Conservation (phyloP, 139 green algal genomes). For the Tetratostichococcus sp. region DNA sequence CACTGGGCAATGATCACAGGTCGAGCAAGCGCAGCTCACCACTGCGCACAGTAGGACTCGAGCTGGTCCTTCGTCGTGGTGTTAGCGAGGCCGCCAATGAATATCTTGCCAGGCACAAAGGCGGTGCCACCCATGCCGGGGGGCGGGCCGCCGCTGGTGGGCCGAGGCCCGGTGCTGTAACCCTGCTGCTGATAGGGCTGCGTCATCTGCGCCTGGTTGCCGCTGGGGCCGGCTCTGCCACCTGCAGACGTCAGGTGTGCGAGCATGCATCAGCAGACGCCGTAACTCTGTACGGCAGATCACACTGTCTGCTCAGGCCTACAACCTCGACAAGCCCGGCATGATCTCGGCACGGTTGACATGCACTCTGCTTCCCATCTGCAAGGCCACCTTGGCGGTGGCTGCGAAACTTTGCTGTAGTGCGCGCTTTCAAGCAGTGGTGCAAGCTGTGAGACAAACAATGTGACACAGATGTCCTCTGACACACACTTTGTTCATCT, state of each 20-base stretch:
- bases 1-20: too few relatives aligned
- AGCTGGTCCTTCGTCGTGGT: slow-evolving; percentile 47
- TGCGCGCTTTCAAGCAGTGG: too few relatives aligned
- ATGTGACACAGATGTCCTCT: too few relatives aligned
- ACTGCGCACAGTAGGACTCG: slow-evolving; percentile 50
- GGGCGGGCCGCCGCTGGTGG: neutral
- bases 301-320: too few relatives aligned
- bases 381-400: too few relatives aligned
- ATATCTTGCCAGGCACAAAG: slow-evolving; percentile 58
- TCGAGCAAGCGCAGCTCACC: slow-evolving; percentile 24
- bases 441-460: too few relatives aligned
- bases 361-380: too few relatives aligned
- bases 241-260: neutral
- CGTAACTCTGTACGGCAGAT: too few relatives aligned
- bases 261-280: slow-evolving; percentile 1
- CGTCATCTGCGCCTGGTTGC: slow-evolving; percentile 5
- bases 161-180: neutral
- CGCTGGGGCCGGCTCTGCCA: neutral
- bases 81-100: slow-evolving; percentile 56
- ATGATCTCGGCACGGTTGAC: too few relatives aligned
- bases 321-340: too few relatives aligned
- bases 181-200: neutral
- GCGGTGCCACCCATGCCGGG: neutral
- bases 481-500: neutral
- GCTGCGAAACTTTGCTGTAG: too few relatives aligned